phyloP scores from a whole-genome alignment of 2,329 filamentous ascomycete genomes.

The Aspergillus spinulosporus region DNA sequence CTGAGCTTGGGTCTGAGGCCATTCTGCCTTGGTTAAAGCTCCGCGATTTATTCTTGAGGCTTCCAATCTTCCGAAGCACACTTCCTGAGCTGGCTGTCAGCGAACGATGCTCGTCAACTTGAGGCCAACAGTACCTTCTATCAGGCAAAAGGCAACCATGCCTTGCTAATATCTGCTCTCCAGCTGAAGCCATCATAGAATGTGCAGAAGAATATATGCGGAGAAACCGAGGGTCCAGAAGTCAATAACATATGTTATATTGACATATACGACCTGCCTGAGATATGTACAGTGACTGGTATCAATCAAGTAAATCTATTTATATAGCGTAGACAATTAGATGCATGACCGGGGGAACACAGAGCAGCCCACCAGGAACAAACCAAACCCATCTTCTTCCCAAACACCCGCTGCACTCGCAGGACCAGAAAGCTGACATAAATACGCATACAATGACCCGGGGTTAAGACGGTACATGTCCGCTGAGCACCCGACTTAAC shows the following conservation, averaged over 20 bases:
- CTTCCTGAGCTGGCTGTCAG: not conserved
- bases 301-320: slow-evolving; percentile 13
- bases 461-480: not conserved
- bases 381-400: not conserved
- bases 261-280: not conserved
- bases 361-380: slow-evolving; percentile 1
- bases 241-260: not conserved
- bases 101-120: not conserved
- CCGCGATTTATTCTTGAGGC: not conserved
- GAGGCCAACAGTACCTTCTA: too few relatives aligned
- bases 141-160: not conserved
- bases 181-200: not conserved
- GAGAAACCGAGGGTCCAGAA: not conserved
- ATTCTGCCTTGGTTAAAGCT: not conserved
- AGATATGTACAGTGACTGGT: slow-evolving; percentile 18
- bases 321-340: slow-evolving; percentile 7
- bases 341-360: not conserved
- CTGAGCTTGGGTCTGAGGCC: not conserved
- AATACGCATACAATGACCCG: not conserved
- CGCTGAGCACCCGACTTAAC: not conserved
- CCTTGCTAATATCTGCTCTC: not conserved
- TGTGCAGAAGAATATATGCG: not conserved
- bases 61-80: not conserved
- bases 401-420: slow-evolving; percentile 2
- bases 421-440: slow-evolving; percentile 1